Evolutionary conservation across 495 filamentous ascomycete species (phyloP), one percentile per base, ranked within the genome.

Genomic region (Aspergillus saccharolyticus): DNA sequence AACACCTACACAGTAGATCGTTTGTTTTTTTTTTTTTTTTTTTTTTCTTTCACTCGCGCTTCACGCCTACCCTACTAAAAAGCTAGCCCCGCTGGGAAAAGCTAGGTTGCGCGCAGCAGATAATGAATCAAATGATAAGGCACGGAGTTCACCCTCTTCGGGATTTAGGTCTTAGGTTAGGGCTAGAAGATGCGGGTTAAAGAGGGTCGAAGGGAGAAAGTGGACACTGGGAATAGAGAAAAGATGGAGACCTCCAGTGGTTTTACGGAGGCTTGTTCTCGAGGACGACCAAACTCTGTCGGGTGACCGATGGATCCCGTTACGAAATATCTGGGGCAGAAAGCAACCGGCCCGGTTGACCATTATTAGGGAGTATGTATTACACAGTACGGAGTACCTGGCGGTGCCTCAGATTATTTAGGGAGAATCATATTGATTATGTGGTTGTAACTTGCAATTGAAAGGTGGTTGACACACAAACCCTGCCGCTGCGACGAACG

Each of bases 311-410:
- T 59, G 56, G 56, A 63, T 63, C 56, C 56, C 53, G 43, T 63
- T 63, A 63, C 56, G 61, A 63, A 63, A 63, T 53, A 42, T 52
- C 52, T 55, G 52, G 57, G 57, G 57, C 52, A 54, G 52, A 42
- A 19, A 53, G 7, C 22, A 50, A 50, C 57, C 57, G 57, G 52
- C 16, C 57, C 57, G 57, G 57, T 39, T 54, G 49, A 55, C 21
- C 52, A 46, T 20, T 44, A 19, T 45, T 18, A n/a, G n/a, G n/a
- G n/a, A n/a, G n/a, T n/a, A n/a, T n/a, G n/a, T n/a, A n/a, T n/a
- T n/a, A n/a, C n/a, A n/a, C n/a, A n/a, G n/a, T n/a, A n/a, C n/a
- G n/a, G n/a, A n/a, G n/a, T 22, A 44, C 25, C 25, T 47, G 22
- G 46, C 47, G 12, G 19, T 51, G 30, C 15, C 39, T 21, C 14